Base-by-base conservation (phyloP, 345 rosid species). In the Bretschneidera sinensis region DNA sequence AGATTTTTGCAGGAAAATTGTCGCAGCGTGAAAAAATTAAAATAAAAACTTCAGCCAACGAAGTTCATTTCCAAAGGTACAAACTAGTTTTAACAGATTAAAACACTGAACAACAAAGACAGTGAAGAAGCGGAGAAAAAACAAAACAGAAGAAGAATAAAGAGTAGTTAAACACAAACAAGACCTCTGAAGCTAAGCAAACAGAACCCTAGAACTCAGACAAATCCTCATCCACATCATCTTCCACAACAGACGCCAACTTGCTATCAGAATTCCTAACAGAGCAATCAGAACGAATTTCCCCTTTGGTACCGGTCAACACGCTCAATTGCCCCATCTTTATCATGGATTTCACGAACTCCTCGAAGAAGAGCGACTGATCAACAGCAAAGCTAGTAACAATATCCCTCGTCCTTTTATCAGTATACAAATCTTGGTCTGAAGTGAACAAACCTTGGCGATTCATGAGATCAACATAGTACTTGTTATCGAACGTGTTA, bases 381-480 rank as follows among this genome's bases (percentile, higher is more conserved):
- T 92, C 24, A 9, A 69, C 63, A 0, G 97, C 97, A 58, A 83
- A 89, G 68, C 85, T 76, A 0, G 60, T 75, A 10, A 89, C 97
- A 1, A 87, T 79, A 23, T 55, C 76, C 71, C 76, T 78, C 1
- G 97, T 92, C 64, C 79, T 70, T 21, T 33, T 48, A 45, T 92
- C 76, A 8, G 71, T 66, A 77, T 83, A 92, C 59, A 92, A 43
- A 28, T 89, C 97, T 43, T 92, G 98, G 78, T 89, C 98, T 0
- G 97, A 92, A 0, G 92, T 87, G 70, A 92, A 85, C 31, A 89
- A 60, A 0, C 96, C 98, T 66, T 87, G 83, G 21, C 95, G 81
- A 72, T 87, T 87, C 92, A 83, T 75, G 60, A 92, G 79, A 60
- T 92, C 74, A 0, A 89, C 86, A 17, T 71, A 87, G 71, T 89